Conservation (phyloP, 345 rosid species). For the Rhizophora apiculata region DNA sequence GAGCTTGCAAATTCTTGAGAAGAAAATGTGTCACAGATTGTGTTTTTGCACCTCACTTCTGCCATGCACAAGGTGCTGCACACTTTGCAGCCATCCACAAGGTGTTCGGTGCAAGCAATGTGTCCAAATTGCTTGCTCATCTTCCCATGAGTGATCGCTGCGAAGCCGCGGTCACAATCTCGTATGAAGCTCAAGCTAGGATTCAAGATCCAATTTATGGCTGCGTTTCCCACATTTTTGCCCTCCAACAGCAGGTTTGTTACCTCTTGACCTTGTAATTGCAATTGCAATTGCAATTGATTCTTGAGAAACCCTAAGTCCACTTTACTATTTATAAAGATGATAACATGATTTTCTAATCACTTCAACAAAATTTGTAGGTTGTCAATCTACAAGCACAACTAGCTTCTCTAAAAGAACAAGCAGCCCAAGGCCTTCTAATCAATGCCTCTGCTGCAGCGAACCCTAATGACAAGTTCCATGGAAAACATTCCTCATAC, state of each 20-base stretch:
- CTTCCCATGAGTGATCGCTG: conserved; percentile 71
- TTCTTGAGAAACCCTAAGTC: conserved; percentile 28
- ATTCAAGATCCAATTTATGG: conserved; percentile 96
- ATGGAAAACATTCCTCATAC: conserved; percentile 37
- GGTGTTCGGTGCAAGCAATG: conserved; percentile 97
- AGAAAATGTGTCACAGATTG: conserved; percentile 88
- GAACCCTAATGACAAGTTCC: conserved; percentile 57
- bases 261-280: neutral
- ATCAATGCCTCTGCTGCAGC: conserved; percentile 40
- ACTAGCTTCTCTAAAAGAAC: conserved; percentile 76
- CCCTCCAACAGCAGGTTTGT: conserved; percentile 87
- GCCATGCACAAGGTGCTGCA: conserved; percentile 89
- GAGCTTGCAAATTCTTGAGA: conserved; percentile 95
- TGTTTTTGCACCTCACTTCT: conserved; percentile 92
- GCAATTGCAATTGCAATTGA: neutral
- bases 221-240: conserved; percentile 89
- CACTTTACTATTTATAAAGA: neutral
- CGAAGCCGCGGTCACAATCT: conserved; percentile 89
- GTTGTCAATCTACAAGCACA: conserved; percentile 85
- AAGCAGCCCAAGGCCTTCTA: conserved; percentile 53
- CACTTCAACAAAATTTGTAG: conserved; percentile 33
- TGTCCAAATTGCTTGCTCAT: conserved; percentile 74
- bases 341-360: conserved; percentile 5
- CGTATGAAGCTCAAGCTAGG: conserved; percentile 96
- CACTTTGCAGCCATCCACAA: conserved; percentile 92